These are phyloP conservation scores for Choricystis sp. DNA, from an alignment of 139 green algal species.

Conservation along the genomic window DNA sequence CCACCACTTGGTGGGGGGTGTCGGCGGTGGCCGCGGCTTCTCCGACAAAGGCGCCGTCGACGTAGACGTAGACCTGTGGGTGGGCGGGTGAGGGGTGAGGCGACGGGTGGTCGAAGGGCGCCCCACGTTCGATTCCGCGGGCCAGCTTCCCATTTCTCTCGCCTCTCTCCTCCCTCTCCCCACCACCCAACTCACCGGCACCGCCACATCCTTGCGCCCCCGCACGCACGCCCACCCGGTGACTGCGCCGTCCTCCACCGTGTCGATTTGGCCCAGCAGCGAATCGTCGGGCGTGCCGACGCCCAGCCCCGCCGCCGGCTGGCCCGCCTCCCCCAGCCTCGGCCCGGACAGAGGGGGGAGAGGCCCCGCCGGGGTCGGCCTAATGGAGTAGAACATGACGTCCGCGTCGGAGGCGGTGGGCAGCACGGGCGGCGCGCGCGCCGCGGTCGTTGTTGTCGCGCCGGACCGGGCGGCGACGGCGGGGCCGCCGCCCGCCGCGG, in stretches of 20 bases:
- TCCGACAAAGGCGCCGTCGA: constrained; percentile 23
- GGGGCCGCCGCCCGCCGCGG: not conserved
- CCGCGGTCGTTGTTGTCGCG: not conserved
- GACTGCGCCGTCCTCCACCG: constrained; percentile 18
- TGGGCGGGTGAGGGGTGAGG: not conserved
- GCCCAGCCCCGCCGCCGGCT: constrained; percentile 1
- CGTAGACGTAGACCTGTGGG: constrained; percentile 20
- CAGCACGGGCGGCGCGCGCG: not conserved
- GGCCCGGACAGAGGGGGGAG: constrained; percentile 10
- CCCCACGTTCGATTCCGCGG: no score
- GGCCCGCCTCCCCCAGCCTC: constrained; percentile 6
- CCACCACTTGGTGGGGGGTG: constrained; percentile 13
- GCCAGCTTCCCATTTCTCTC: no score
- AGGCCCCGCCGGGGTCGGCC: constrained; percentile 2
- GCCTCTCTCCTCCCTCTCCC: no score
- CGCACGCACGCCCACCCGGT: constrained; percentile 25
- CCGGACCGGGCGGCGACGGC: not conserved
- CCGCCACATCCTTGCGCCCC: no score
- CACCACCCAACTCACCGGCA: no score
- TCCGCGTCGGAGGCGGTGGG: not conserved
- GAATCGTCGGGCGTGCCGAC: not conserved
- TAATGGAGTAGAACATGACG: constrained; percentile 25
- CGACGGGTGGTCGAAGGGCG: not conserved
- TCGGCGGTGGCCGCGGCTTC: constrained; percentile 4
- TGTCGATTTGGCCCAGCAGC: constrained; percentile 22